These are phyloP conservation scores for Stephanodiscus triporus DNA, from an alignment of 108 stramenopile species.

Conservation along the genomic window DNA sequence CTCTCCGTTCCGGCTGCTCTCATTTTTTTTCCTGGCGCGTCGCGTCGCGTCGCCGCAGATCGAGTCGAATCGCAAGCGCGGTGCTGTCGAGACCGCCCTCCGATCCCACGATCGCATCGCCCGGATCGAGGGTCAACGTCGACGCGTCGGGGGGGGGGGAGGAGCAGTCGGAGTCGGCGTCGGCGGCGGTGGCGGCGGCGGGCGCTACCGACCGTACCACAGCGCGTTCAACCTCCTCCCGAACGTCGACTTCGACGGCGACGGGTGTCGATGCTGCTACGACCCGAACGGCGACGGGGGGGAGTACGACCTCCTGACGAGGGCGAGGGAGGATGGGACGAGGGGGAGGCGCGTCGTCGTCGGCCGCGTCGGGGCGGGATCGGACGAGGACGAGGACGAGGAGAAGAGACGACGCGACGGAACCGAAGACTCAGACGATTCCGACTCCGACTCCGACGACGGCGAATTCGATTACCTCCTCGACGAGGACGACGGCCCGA, in stretches of 20 bases:
- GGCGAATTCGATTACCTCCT: conserved; percentile 78
- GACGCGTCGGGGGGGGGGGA: neutral
- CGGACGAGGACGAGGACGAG: conserved; percentile 24
- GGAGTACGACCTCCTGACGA: conserved; percentile 69
- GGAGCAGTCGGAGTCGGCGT: too few species aligned
- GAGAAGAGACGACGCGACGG: neutral
- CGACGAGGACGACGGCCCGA: conserved; percentile 66
- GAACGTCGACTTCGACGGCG: conserved; percentile 27
- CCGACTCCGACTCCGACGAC: conserved; percentile 7
- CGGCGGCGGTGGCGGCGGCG: neutral
- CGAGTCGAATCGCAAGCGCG: conserved; percentile 64
- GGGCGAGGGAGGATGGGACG: conserved; percentile 37
- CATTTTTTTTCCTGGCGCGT: neutral
- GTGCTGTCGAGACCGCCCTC: conserved; percentile 60
- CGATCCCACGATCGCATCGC: conserved; percentile 75
- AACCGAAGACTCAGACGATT: neutral
- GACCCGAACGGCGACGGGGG: conserved; percentile 84
- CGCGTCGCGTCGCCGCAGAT: conserved; percentile 39
- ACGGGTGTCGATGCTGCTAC: conserved; percentile 83
- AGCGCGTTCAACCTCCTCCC: conserved; percentile 55
- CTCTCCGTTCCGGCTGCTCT: neutral
- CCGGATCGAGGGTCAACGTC: conserved; percentile 69
- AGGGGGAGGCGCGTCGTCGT: neutral
- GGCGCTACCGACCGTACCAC: neutral
- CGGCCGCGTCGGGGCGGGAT: conserved; percentile 16